Base-by-base conservation (phyloP, 164 flowering plant genomes). In the Piper betle region DNA sequence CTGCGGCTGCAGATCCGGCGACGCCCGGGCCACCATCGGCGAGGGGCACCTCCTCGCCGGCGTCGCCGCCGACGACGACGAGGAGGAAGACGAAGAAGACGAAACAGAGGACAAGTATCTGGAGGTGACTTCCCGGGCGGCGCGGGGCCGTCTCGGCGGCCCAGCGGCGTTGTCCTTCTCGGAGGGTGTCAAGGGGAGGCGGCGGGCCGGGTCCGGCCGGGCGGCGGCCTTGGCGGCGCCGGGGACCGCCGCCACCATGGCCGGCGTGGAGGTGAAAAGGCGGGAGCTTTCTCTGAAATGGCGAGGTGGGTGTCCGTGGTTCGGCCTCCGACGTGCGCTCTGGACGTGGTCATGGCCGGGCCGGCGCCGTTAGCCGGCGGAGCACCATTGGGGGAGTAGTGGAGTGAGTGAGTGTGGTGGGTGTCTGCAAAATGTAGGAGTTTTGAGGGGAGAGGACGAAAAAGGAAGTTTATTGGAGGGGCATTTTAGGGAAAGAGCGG, bases 241-340 rank as follows among this genome's bases (percentile, higher is more conserved):
- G 59, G 86, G 73, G 71, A 82, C 62, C 52, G 90, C 85, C 74
- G 87, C 88, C 77, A 87, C 87, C 97, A 87, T 84, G 69, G 57
- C 25, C 42, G 15, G 50, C 50, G 9, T 2, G 10, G 50, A 46
- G 15, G 50, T 2, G 33, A 46, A 46, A 46, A 46, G 50, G 50
- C 15, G 11, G 11, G 50, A 46, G 9, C 50, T 46, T 46, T 46
- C 9, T 46, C 50, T 1, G 15, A 12, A 46, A 46, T 46, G 50
- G 50, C 50, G 50, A 46, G 15, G 12, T 46, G 50, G 11, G 50
- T 37, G 37, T 53, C 46, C 39, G n/a, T 15, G 39, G n/a, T 19
- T 50, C 40, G 1, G 19, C 33, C 18, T 50, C 55, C 37, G 41
- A 20, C 19, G 10, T 7, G 20, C 0, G 20, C 20, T 17, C 39